phyloP scores from a whole-genome alignment of 2,329 filamentous ascomycete genomes.

The Botrytis squamosa region DNA sequence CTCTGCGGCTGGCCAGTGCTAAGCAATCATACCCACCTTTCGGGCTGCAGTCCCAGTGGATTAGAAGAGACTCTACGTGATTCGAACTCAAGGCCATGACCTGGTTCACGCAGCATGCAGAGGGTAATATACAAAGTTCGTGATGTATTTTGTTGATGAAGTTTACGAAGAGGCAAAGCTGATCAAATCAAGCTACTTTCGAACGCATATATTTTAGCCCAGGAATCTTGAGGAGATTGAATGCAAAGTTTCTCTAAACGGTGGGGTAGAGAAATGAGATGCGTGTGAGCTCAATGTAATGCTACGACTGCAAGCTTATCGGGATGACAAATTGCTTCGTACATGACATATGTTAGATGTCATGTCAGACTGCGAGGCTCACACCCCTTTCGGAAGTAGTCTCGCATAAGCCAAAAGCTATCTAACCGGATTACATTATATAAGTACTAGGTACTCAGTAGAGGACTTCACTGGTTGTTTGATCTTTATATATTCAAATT shows the following conservation, averaged over 20 bases:
- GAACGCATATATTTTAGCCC: not conserved
- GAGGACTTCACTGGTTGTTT: not conserved
- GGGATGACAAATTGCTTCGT: not conserved
- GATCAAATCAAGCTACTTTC: not conserved
- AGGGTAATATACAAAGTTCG: not conserved
- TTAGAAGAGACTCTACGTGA: not conserved
- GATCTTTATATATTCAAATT: not conserved
- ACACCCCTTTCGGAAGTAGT: not conserved
- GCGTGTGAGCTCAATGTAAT: not conserved
- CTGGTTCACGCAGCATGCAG: fast-evolving
- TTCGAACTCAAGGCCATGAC: not conserved
- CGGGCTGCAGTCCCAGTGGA: not conserved
- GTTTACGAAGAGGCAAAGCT: not conserved
- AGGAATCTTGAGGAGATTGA: not conserved
- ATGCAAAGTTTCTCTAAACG: not conserved
- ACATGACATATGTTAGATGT: not conserved
- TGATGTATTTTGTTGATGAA: not conserved
- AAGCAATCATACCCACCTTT: not conserved
- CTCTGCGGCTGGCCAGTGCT: not conserved
- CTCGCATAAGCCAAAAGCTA: not conserved
- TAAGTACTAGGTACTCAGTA: not conserved
- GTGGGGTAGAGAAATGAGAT: not conserved
- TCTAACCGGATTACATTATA: not conserved
- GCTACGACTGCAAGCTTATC: not conserved
- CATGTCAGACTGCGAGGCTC: not conserved